Base-by-base conservation (phyloP, 805 yeast genomes). In the Candida yuanshanica region DNA sequence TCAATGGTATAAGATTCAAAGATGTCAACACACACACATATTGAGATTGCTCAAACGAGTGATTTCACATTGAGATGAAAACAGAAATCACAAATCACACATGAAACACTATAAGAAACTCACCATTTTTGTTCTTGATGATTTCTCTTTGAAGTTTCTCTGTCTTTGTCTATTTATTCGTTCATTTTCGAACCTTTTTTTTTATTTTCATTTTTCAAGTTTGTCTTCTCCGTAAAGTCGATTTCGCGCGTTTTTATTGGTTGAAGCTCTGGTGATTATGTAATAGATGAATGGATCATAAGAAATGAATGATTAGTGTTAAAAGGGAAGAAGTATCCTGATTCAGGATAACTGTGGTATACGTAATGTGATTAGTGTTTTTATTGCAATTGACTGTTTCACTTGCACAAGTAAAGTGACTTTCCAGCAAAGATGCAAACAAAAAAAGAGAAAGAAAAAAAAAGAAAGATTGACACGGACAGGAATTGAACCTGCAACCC, bases 401-500 rank as follows among this genome's bases (percentile, higher is more conserved):
- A 12, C 8, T 25, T 8, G 38, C 10, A 6, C 12, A 7, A 29
- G 12, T 17, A 13, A 20, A 10, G 17, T 13, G 18, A 12, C 7
- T 13, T 14, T 13, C n/a, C 20, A 1, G 6, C 24, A 16, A 26
- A 21, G 13, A 13, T 24, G 23, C 12, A 23, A 23, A 12, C 7
- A 32, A 32, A 18, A 14, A 13, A 32, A 26, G n/a, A 18, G 17
- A 24, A 18, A 42, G 41, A 44, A 59, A 60, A 59, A 53, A 49
- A 58, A 58, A 52, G 53, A 62, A 65, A 59, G 66, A 56, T 46
- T 77, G 82, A 77, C 80, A 77, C 83, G 81, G 83, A 79, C 86
- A 79, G 84, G 86, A 79, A 77, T 79, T 75, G 86, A 79, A 79
- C 86, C 84, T 79, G 85, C 86, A 79, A 75, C 86, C 86, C 77